Conservation (phyloP, 2,329 filamentous ascomycete species). For the Microcyclospora tardicrescens region DNA sequence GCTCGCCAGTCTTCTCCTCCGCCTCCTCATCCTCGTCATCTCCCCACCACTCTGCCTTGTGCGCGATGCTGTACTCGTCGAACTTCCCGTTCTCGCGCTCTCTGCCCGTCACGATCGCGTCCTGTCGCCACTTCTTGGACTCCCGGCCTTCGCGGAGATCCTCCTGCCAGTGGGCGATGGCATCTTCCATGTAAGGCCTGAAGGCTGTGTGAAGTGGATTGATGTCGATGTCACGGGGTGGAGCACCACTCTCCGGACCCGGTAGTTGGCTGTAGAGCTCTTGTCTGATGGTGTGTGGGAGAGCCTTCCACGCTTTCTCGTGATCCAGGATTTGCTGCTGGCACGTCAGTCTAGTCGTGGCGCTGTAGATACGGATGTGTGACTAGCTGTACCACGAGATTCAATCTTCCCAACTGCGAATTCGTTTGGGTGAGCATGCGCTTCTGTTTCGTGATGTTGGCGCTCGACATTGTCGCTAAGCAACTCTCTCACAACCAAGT, state of each 20-base stretch:
- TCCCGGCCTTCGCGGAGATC: conserved; percentile 44
- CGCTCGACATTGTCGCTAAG: neutral
- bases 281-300: conserved; percentile 11
- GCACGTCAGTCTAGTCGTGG: neutral
- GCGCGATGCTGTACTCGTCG: conserved; percentile 42
- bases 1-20: conserved; percentile 3
- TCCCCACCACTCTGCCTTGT: conserved; percentile 46
- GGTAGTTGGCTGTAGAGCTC: conserved; percentile 21
- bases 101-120: conserved; percentile 41
- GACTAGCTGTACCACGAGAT: conserved; percentile 12
- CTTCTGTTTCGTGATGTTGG: conserved; percentile 11
- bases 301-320: conserved; percentile 17
- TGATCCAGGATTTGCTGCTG: conserved; percentile 18
- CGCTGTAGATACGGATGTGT: neutral
- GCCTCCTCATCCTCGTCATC: conserved; percentile 19
- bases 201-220: conserved; percentile 30
- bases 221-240: conserved; percentile 26
- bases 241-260: conserved; percentile 8
- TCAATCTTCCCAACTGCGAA: conserved; percentile 14
- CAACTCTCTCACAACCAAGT: too few species aligned
- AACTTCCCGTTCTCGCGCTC: conserved; percentile 42
- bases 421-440: conserved; percentile 15
- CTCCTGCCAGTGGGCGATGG: conserved; percentile 41
- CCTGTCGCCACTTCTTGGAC: conserved; percentile 43
- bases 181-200: conserved; percentile 38